phyloP scores from a whole-genome alignment of 2,329 filamentous ascomycete genomes.

The Botrytis fragariae region DNA sequence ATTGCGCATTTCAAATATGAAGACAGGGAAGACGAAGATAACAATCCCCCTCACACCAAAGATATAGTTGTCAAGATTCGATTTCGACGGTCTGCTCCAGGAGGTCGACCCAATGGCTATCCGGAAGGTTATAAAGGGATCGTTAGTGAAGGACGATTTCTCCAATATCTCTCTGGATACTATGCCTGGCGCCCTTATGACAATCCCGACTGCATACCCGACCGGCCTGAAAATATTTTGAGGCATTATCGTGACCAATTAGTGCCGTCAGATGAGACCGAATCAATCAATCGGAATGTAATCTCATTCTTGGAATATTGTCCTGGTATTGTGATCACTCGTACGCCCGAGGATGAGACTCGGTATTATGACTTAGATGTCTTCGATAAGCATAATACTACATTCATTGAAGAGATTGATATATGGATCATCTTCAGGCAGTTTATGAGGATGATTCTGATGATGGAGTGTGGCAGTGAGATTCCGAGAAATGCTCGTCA shows the following conservation, averaged over 20 bases:
- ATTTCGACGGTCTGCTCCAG: background rate
- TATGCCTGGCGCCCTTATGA: background rate
- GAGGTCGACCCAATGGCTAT: background rate
- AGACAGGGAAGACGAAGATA: background rate
- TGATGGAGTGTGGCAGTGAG: constrained; percentile 6
- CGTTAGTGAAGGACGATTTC: background rate
- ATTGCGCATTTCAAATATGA: background rate
- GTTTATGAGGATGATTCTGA: constrained; percentile 10
- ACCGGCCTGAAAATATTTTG: background rate
- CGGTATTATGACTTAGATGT: background rate
- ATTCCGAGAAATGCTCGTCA: fast-evolving
- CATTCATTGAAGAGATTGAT: background rate
- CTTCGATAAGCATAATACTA: background rate
- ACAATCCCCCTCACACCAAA: background rate
- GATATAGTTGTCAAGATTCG: background rate
- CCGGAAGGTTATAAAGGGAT: background rate
- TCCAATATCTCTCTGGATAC: background rate
- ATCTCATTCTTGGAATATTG: constrained; percentile 5
- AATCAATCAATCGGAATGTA: background rate
- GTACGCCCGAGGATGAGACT: background rate
- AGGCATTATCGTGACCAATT: background rate
- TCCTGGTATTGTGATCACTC: background rate
- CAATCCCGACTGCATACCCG: too few relatives aligned
- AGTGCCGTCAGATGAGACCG: background rate
- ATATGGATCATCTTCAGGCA: constrained; percentile 7